Percentiles rank a stretch among this genome's conserved stretches.
phyloP scores from a whole-genome alignment of 2,329 filamentous ascomycete species.

The Xylaria sp. region DNA sequence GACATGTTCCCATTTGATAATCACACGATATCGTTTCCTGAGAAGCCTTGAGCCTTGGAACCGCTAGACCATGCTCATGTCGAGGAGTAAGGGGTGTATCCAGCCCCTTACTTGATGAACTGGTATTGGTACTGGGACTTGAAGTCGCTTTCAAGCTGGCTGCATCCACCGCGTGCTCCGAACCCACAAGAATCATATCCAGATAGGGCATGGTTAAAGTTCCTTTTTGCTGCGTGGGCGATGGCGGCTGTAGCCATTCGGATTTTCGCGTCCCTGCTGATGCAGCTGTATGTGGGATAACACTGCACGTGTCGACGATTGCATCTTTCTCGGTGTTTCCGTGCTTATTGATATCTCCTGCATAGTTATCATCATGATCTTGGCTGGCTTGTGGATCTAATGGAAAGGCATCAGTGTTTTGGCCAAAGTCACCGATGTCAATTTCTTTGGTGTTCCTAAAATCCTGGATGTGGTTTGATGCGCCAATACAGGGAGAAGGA shows the following conservation, averaged over 20 bases:
- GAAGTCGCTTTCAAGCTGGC: neutral
- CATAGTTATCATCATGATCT: neutral
- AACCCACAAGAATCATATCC: neutral
- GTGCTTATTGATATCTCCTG: neutral
- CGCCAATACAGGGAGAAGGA: slow-evolving; percentile 22
- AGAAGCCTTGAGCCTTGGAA: neutral
- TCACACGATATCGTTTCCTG: no score
- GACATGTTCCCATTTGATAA: neutral
- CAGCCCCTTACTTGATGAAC: neutral
- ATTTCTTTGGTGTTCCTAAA: neutral
- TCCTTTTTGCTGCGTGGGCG: neutral
- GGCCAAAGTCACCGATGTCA: neutral
- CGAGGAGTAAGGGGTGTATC: neutral
- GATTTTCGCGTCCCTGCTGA: neutral
- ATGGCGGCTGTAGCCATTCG: neutral
- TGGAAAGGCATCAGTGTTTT: neutral
- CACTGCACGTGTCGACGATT: neutral
- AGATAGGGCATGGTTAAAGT: neutral
- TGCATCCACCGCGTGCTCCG: neutral
- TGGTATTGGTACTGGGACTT: neutral
- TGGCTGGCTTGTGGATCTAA: neutral
- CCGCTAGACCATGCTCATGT: neutral
- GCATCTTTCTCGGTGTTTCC: neutral
- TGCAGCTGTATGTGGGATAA: neutral
- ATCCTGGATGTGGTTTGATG: neutral